Evolutionary conservation across 2,329 filamentous ascomycete species (phyloP).

Genomic region (Microsporum ferrugineum): DNA sequence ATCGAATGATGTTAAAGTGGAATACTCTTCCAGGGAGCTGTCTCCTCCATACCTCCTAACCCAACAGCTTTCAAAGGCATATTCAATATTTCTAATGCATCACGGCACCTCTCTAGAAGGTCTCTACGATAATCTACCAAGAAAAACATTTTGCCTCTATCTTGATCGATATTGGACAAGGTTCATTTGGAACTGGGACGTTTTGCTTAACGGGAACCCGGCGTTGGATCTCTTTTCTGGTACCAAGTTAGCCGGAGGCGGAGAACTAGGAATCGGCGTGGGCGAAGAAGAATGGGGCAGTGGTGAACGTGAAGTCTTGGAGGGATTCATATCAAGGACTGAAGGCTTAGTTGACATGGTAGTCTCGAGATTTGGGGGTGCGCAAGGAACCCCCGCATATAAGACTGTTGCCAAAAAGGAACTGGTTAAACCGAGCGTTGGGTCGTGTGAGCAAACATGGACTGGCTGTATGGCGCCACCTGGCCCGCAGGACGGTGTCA

Average conservation of each 20-base stretch:
- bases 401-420: constrained; percentile 17
- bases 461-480: constrained; percentile 60
- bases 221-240: constrained; percentile 66
- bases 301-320: constrained; percentile 82
- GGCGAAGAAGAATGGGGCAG: constrained; percentile 93
- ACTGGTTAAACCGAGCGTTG: constrained; percentile 10
- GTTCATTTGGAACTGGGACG: constrained; percentile 62
- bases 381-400: constrained; percentile 23
- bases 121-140: constrained; percentile 53
- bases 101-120: constrained; percentile 64
- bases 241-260: constrained; percentile 77
- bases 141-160: constrained; percentile 58
- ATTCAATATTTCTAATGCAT: constrained; percentile 76
- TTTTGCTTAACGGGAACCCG: constrained; percentile 82
- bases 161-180: constrained; percentile 72
- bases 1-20: constrained; percentile 35
- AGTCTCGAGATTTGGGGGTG: constrained; percentile 71
- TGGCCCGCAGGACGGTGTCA: constrained; percentile 63
- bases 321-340: constrained; percentile 68
- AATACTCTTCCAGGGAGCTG: constrained; percentile 85
- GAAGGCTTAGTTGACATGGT: constrained; percentile 80
- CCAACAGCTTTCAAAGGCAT: constrained; percentile 69
- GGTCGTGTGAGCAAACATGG: constrained; percentile 42
- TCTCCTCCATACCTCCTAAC: constrained; percentile 68
- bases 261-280: constrained; percentile 85